Evolutionary conservation across 345 rosid genomes (phyloP).

Genomic region (Euphorbia tirucalli): DNA sequence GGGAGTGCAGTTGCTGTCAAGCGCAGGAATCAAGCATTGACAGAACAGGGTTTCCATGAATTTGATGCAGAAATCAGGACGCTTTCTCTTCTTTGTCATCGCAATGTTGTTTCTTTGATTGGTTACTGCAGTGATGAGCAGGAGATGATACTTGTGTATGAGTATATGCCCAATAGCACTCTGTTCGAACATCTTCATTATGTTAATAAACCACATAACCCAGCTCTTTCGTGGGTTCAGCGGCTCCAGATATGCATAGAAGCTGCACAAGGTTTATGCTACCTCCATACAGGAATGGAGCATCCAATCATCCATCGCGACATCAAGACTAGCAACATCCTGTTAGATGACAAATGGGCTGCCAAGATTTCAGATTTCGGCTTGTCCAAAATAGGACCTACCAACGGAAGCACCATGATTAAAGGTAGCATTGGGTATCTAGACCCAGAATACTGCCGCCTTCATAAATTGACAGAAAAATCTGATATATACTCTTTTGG

Average conservation of each 20-base stretch:
- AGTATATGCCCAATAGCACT: slow-evolving; percentile 12
- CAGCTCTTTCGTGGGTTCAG: slow-evolving; percentile 16
- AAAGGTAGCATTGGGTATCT: slow-evolving; percentile 17
- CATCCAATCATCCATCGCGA: slow-evolving; percentile 20
- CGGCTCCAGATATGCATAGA: slow-evolving; percentile 17
- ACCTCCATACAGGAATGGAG: slow-evolving; percentile 17
- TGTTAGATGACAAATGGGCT: slow-evolving; percentile 12
- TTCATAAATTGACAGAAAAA: slow-evolving; percentile 4
- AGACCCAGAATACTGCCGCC: slow-evolving; percentile 20
- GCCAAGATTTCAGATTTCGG: slow-evolving; percentile 25
- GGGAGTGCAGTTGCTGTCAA: slow-evolving; percentile 5
- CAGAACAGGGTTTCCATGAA: neutral
- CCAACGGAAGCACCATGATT: slow-evolving; percentile 1
- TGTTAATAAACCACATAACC: neutral
- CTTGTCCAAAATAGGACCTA: slow-evolving; percentile 6
- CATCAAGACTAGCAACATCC: slow-evolving; percentile 19
- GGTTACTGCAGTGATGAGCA: slow-evolving; percentile 14
- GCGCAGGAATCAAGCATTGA: neutral
- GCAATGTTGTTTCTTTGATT: slow-evolving; percentile 15
- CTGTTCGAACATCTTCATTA: slow-evolving; percentile 18
- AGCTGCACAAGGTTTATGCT: slow-evolving; percentile 17
- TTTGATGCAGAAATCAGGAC: slow-evolving; percentile 12
- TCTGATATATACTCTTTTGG: slow-evolving; percentile 19
- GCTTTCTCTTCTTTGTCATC: slow-evolving; percentile 12
- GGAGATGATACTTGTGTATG: slow-evolving; percentile 17